Evolutionary conservation across 2,329 filamentous ascomycete species (phyloP), one percentile per base, ranked within the genome.

Genomic region (Tolypocladium inflatum): DNA sequence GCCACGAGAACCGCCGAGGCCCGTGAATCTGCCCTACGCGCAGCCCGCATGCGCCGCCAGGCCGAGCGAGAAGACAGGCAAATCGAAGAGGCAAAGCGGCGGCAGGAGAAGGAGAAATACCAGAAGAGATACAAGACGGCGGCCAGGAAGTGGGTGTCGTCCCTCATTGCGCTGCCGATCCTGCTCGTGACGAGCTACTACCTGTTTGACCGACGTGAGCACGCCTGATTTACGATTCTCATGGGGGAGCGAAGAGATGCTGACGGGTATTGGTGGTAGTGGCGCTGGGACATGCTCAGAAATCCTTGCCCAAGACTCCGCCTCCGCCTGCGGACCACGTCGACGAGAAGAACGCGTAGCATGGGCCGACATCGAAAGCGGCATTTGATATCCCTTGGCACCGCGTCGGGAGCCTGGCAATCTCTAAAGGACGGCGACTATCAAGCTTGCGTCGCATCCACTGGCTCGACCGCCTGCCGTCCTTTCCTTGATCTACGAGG

Each of bases 171-270:
- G 30, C 63, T 82, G 68, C 81, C 81, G 2, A 76, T 84, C 38
- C 63, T 83, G 5, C 60, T 83, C 17, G 80, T 84, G 55, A 80
- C 79, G 33, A 82, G 80, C 26, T 84, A 80, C 61, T 76, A 75
- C 55, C 65, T 84, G 3, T 83, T 79, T 67, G 75, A 82, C 52
- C 70, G 78, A 68, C 64, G 78, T 80, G 59, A 71, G 78, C 74
- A 41, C 10, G 5, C 30, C 37, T 9, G 4, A 2, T 3, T 3
- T 10, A 4, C 17, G 10, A 19, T 23, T 7, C 21, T 4, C 10
- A 17, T n/a, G 7, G 13, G 13, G 11, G 15, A 23, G 3, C 9
- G n/a, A 26, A 8, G 30, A 33, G 15, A n/a, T 45, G 13, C 39
- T 45, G 33, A 55, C 54, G 33, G n/a, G 10, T 2, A 2, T 21